Evolutionary conservation across 2,329 filamentous ascomycete species (phyloP).

Genomic region (Ilyonectria mors-panacis): DNA sequence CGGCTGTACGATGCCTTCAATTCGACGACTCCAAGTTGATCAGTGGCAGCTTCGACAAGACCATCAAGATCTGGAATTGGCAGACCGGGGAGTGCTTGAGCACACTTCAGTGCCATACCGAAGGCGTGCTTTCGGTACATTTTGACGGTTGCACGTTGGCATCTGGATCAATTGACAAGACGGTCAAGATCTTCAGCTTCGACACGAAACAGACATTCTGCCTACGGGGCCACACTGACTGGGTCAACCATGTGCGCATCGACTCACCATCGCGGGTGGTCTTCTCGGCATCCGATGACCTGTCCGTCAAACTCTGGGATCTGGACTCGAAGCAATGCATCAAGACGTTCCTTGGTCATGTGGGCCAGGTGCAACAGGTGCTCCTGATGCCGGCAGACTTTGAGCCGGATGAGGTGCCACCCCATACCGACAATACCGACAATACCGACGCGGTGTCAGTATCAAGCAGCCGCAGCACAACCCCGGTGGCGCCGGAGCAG

Average conservation of each 20-base stretch:
- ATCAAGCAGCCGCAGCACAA: conserved; percentile 62
- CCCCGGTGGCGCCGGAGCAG: conserved; percentile 53
- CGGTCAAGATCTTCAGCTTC: conserved; percentile 94
- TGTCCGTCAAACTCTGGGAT: conserved; percentile 93
- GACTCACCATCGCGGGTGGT: conserved; percentile 87
- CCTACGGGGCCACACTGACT: conserved; percentile 89
- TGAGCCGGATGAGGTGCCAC: conserved; percentile 80
- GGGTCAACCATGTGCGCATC: conserved; percentile 96
- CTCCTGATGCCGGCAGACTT: conserved; percentile 88
- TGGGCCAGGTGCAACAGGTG: conserved; percentile 95
- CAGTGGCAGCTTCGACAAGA: conserved; percentile 89
- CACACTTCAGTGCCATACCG: conserved; percentile 83
- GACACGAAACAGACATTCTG: conserved; percentile 84
- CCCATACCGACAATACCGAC: conserved; percentile 68
- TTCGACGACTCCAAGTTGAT: conserved; percentile 95
- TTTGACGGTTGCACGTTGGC: conserved; percentile 89
- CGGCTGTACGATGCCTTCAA: conserved; percentile 88
- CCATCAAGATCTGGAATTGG: conserved; percentile 97
- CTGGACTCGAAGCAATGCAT: conserved; percentile 87
- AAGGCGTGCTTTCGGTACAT: conserved; percentile 89
- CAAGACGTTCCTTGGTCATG: conserved; percentile 85
- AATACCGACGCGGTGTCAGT: conserved; percentile 69
- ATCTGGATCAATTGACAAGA: conserved; percentile 90
- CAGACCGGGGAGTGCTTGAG: conserved; percentile 88
- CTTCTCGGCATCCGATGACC: conserved; percentile 94